Percentiles rank a stretch among this genome's conserved stretches.
Evolutionary conservation across 805 yeast genomes (phyloP).

Genomic region (Hanseniaspora meyeri): DNA sequence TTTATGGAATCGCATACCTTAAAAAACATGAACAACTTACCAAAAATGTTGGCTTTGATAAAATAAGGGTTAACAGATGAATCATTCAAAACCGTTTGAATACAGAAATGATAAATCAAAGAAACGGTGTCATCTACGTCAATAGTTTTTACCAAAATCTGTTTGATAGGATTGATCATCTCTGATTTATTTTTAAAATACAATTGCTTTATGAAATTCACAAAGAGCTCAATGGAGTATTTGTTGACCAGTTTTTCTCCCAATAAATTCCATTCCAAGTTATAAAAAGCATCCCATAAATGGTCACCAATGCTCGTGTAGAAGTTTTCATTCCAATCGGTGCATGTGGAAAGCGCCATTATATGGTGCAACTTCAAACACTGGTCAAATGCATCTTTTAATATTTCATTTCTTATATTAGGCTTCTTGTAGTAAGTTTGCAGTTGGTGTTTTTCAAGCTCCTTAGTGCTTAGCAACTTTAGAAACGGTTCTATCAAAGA

Average conservation of each 20-base stretch:
- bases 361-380: not conserved
- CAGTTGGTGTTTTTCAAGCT: not conserved
- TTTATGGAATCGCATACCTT: slow-evolving; percentile 8
- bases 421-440: not conserved
- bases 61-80: not conserved
- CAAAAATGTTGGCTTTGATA: not conserved
- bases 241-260: slow-evolving; percentile 2
- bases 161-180: not conserved
- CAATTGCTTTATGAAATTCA: not conserved
- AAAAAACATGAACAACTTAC: slow-evolving; percentile 7
- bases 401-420: not conserved
- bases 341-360: too few species aligned
- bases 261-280: slow-evolving; percentile 1
- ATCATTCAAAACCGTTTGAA: not conserved
- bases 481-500: not conserved
- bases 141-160: not conserved
- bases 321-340: not conserved
- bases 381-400: slow-evolving; percentile 3
- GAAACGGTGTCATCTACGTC: slow-evolving; percentile 8
- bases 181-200: not conserved
- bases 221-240: not conserved
- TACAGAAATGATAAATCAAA: not conserved
- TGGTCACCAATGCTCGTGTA: not conserved
- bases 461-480: not conserved
- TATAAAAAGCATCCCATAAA: slow-evolving; percentile 6